Base-by-base conservation (phyloP, 202 grass and related monocot species). In the Schoenoplectus tabernaemontani region DNA sequence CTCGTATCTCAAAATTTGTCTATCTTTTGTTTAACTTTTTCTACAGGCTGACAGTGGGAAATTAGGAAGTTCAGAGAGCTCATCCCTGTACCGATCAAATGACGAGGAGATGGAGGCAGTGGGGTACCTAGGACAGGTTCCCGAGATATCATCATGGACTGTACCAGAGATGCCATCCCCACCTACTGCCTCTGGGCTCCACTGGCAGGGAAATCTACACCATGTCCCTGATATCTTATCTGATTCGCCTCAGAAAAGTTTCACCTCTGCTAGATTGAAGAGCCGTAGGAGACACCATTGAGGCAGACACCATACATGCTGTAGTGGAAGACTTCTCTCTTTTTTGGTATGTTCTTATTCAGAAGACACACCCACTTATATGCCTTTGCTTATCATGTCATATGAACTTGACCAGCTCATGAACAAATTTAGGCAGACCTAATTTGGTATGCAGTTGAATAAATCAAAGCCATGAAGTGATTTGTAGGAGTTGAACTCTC, bases 111-210 rank as follows among this genome's bases (percentile, higher is more conserved):
- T 84, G 0, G 80, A 85, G 59, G 69, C 54, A 10, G 57, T 86
- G 4, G 86, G 90, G 3, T 87, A 78, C 80, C 84, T 89, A 72
- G 86, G 90, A 15, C 81, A 93, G 81, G 93, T 91, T 42, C 96
- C 96, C 13, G 93, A 97, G 37, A 82, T 89, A 66, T 86, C 78
- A 28, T 80, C 89, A 59, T 94, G 89, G 91, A 62, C 34, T 13
- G 95, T 98, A 19, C 91, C 89, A 0, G 86, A 95, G 81, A 86
- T 98, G 66, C 90, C 91, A 12, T 90, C 86, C 0, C 96, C 96
- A 33, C 96, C 91, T 46, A 98, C 96, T 73, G 86, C 88, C 59
- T 98, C 91, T 0, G 90, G 86, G n/a, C 87, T 98, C 44, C 78
- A 88, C 84, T 98, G 89, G 91, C 89, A 90, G 51, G 84, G 75